Base-by-base conservation (phyloP, 768 basidiomycete genomes). In the Russula emetica region DNA sequence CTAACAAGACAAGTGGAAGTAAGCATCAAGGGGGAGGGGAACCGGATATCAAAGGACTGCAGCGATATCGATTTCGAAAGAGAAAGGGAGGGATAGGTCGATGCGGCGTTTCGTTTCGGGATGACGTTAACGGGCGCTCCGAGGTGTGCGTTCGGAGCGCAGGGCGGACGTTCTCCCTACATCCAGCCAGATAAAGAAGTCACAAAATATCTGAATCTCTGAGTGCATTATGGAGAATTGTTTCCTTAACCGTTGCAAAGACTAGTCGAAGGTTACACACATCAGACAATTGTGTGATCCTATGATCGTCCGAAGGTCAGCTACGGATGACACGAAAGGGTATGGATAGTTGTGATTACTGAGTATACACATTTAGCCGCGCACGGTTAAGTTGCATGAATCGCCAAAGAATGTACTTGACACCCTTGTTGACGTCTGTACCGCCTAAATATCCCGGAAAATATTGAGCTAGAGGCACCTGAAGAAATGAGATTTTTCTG, bases 391-490 rank as follows among this genome's bases (percentile, higher is more conserved):
- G 75, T 66, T 79, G 78, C 26, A 78, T 77, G 66, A 80, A 82
- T 64, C 77, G 66, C 79, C 79, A 80, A 22, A 81, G 72, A 58
- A 82, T 82, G 64, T 76, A 80, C 61, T 78, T 78, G 10, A 76
- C 76, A 11, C 78, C 79, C 64, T 79, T 78, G 68, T 77, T 77
- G 67, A 78, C 76, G 69, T 79, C 78, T 5, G 76, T 61, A 6
- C 78, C 78, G 40, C 77, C 76, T 61, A 74, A 76, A 67, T 79
- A 80, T 64, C 78, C 78, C 2, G 78, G 78, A 70, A 78, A 80
- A 63, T 76, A 71, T 58, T 55, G 50, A 53, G 70, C 72, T 54
- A 76, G 62, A 10, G 73, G 70, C 14, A 67, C 60, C 70, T 71
- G 30, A 63, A 45, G 36, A 63, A 36, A n/a, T 8, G 20, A 47